phyloP scores from a whole-genome alignment of 179 eudicot genomes.

The Vitellaria paradoxa region DNA sequence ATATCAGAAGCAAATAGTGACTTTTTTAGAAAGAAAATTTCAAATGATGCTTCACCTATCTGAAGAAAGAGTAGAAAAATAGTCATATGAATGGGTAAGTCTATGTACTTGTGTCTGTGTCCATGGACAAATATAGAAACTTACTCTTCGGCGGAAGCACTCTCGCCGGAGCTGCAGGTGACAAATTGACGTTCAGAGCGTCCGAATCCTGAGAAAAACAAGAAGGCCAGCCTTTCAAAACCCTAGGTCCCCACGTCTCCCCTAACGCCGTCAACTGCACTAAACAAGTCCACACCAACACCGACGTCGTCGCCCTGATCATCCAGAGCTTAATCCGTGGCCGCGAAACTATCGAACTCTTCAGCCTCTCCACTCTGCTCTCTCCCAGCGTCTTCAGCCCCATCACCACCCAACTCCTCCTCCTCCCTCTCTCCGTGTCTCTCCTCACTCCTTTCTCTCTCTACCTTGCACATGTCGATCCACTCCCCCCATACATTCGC shows the following conservation, averaged over 20 bases:
- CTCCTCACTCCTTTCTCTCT: conserved; percentile 28
- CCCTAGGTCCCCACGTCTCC: conserved; percentile 85
- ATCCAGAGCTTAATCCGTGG: conserved; percentile 80
- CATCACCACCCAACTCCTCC: conserved; percentile 44
- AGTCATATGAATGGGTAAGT: neutral
- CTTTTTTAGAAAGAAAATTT: conserved; percentile 5
- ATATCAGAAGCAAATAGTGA: neutral
- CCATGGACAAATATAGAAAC: conserved; percentile 15
- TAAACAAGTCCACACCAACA: conserved; percentile 84
- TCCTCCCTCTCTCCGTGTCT: conserved; percentile 28
- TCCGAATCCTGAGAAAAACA: conserved; percentile 44
- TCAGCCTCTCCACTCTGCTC: conserved; percentile 42
- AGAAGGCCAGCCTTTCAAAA: conserved; percentile 76
- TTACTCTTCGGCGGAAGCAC: conserved; percentile 62
- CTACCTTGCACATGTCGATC: conserved; percentile 42
- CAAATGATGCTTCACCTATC: neutral
- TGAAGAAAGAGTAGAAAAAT: neutral
- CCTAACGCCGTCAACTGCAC: conserved; percentile 76
- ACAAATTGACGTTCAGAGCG: conserved; percentile 39
- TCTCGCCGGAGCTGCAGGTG: conserved; percentile 27
- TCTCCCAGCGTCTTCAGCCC: conserved; percentile 36
- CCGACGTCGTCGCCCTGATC: conserved; percentile 70
- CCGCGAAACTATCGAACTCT: conserved; percentile 46
- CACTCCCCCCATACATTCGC: conserved; percentile 25
- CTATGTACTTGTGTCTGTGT: too few species aligned